Conservation (phyloP, 306 rosid genomes). For the Vigna mungo region DNA sequence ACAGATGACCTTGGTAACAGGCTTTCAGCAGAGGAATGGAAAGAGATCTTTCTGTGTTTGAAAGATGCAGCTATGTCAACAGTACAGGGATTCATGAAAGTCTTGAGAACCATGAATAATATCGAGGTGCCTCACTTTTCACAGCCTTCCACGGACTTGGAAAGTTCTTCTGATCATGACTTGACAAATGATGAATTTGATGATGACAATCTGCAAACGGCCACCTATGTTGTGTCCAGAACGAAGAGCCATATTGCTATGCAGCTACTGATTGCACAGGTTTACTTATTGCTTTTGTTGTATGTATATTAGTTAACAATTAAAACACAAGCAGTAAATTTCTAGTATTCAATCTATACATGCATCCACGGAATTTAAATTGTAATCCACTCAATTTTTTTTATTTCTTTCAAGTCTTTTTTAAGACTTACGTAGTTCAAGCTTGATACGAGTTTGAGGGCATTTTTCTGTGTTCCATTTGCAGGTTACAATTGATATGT, state of each 20-base stretch:
- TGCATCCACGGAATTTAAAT: slow-evolving; percentile 12
- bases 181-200: slow-evolving; percentile 74
- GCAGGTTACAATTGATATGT: slow-evolving; percentile 80
- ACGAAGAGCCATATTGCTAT: slow-evolving; percentile 83
- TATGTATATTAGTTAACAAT: slow-evolving; percentile 10
- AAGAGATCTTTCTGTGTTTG: slow-evolving; percentile 73
- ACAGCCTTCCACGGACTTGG: slow-evolving; percentile 58
- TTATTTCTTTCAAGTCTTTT: background rate
- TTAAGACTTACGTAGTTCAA: background rate
- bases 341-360: slow-evolving; percentile 21
- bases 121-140: slow-evolving; percentile 60
- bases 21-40: slow-evolving; percentile 87
- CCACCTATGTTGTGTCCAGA: slow-evolving; percentile 83
- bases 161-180: slow-evolving; percentile 70
- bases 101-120: slow-evolving; percentile 76
- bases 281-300: slow-evolving; percentile 50
- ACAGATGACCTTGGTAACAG: slow-evolving; percentile 73
- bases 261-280: slow-evolving; percentile 94
- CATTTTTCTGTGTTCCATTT: slow-evolving; percentile 27
- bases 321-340: slow-evolving; percentile 17
- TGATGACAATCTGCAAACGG: slow-evolving; percentile 87
- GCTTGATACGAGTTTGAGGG: slow-evolving; percentile 20
- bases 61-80: slow-evolving; percentile 80
- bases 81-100: slow-evolving; percentile 82
- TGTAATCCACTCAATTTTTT: background rate